Conservation (phyloP, 129 eudicot genomes). For the Artemisia argyi region DNA sequence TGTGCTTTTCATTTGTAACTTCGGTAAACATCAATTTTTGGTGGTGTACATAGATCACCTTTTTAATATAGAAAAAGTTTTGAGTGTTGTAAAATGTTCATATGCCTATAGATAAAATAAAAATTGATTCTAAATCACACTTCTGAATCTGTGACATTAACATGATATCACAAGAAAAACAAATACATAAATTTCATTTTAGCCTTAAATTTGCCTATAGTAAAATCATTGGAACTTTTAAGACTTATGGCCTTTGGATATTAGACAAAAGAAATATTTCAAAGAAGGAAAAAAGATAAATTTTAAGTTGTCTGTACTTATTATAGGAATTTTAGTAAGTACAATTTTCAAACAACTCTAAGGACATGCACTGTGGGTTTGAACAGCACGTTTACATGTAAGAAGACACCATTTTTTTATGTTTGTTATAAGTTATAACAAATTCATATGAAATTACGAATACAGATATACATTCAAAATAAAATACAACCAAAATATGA, state of each 20-base stretch:
- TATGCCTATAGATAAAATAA: too few relatives aligned
- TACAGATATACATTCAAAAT: too few relatives aligned
- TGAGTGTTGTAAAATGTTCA: too few relatives aligned
- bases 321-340: neutral
- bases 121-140: neutral
- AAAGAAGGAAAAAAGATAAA: neutral
- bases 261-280: neutral
- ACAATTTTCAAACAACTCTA: neutral
- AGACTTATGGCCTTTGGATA: neutral
- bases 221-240: neutral
- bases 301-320: neutral
- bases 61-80: too few relatives aligned
- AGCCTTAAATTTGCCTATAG: neutral
- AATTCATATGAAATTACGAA: neutral
- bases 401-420: neutral
- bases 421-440: slow-evolving; percentile 15
- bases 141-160: neutral
- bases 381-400: slow-evolving; percentile 11
- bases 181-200: neutral
- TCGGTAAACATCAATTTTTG: too few relatives aligned
- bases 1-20: too few relatives aligned
- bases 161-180: neutral
- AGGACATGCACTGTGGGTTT: slow-evolving; percentile 11
- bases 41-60: too few relatives aligned
- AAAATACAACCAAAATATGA: too few relatives aligned